A percentile compares a stretch with the other conserved stretches of the same genome.
phyloP scores from a whole-genome alignment of 768 basidiomycete genomes.

The Sutorius australiensis region DNA sequence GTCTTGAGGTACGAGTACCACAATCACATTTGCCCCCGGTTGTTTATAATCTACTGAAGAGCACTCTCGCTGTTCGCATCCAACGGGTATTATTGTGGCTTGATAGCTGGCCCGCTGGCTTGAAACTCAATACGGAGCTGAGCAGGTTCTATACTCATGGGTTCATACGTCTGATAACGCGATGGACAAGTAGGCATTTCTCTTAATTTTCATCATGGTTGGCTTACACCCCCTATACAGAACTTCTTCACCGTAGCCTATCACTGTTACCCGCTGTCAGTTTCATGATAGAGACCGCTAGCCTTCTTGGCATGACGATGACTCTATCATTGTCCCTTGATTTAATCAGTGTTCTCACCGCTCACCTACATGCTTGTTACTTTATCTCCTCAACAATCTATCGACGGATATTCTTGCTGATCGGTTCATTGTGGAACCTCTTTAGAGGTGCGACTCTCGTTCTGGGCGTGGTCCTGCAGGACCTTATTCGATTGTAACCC shows the following conservation, averaged over 20 bases:
- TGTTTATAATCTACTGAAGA: constrained; percentile 11
- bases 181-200: constrained; percentile 68
- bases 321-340: constrained; percentile 66
- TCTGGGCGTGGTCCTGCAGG: not conserved
- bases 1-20: constrained; percentile 38
- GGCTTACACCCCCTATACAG: constrained; percentile 8
- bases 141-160: constrained; percentile 76
- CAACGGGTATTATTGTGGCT: constrained; percentile 70
- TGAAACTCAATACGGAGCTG: constrained; percentile 96
- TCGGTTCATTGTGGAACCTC: constrained; percentile 78
- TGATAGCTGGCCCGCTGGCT: constrained; percentile 91
- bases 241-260: constrained; percentile 21
- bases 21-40: not conserved
- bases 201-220: not conserved
- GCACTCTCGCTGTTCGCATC: constrained; percentile 33
- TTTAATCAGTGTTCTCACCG: constrained; percentile 58
- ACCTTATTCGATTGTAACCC: not conserved
- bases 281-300: constrained; percentile 34
- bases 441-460: constrained; percentile 64
- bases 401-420: constrained; percentile 51
- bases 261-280: constrained; percentile 23
- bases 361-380: constrained; percentile 72
- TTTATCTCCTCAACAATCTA: constrained; percentile 59
- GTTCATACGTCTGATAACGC: constrained; percentile 58
- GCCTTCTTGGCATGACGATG: constrained; percentile 55